Conservation (phyloP, 192 early-diverging fungal species). For the Umbelopsis sp. region DNA sequence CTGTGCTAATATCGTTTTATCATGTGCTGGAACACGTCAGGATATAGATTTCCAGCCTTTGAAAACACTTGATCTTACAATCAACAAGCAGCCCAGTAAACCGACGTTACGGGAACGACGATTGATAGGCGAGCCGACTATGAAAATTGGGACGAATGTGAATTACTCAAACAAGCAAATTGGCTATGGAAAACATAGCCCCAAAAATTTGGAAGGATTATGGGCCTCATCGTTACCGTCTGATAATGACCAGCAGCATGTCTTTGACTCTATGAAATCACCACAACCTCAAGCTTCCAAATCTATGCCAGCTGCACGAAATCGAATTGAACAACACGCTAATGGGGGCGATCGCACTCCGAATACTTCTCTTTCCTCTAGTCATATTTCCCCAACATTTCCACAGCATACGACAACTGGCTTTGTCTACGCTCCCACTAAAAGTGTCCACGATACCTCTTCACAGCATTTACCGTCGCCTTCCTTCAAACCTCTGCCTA, state of each 20-base stretch:
- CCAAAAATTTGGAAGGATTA: constrained; percentile 1
- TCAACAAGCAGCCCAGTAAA: not conserved
- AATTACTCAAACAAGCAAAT: not conserved
- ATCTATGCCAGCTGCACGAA: constrained; percentile 17
- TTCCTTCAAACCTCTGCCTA: constrained; percentile 1
- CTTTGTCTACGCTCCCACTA: constrained; percentile 24
- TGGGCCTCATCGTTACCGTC: not conserved
- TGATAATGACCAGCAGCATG: not conserved
- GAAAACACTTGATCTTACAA: not conserved
- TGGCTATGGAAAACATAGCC: not conserved
- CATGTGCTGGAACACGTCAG: constrained; percentile 1
- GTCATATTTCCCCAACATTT: constrained; percentile 15
- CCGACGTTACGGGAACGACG: not conserved
- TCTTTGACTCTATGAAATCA: not conserved
- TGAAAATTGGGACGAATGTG: not conserved
- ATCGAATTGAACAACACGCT: constrained; percentile 1
- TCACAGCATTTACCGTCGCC: not conserved
- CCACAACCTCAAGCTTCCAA: constrained; percentile 19
- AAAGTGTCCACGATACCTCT: not conserved
- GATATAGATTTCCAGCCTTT: not conserved
- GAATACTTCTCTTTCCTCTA: constrained; percentile 15
- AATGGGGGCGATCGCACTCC: constrained; percentile 1
- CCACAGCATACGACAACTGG: not conserved
- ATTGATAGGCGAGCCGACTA: constrained; percentile 1
- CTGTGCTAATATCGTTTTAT: constrained; percentile 18